Percentiles rank a stretch among this genome's conserved stretches.
Conservation (phyloP, 805 yeast genomes). For the Nakazawaea wyomingensis region DNA sequence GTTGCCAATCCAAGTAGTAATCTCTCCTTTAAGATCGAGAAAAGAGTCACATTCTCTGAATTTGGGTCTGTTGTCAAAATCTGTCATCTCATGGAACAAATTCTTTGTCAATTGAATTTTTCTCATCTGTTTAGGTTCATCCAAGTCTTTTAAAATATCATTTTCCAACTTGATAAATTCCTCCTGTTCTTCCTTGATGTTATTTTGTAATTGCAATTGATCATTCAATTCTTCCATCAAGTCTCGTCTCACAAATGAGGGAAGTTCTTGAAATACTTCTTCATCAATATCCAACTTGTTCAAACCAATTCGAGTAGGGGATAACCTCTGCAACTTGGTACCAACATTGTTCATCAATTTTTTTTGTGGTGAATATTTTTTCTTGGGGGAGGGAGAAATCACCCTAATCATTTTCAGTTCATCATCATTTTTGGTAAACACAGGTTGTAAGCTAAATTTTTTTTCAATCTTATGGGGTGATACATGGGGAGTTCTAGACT, state of each 20-base stretch:
- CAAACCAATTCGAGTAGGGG: neutral
- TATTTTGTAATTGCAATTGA: neutral
- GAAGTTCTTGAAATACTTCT: constrained; percentile 2
- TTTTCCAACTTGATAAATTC: constrained; percentile 1
- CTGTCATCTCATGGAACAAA: constrained; percentile 3
- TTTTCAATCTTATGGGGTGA: constrained; percentile 2
- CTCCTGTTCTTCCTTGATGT: no score
- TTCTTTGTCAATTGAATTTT: constrained; percentile 2
- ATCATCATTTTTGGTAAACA: constrained; percentile 16
- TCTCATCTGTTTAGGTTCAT: neutral
- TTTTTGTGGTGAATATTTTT: constrained; percentile 3
- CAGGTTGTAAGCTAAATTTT: constrained; percentile 18
- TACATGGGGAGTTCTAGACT: constrained; percentile 12
- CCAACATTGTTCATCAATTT: neutral
- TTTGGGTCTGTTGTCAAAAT: neutral
- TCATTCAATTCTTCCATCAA: constrained; percentile 1
- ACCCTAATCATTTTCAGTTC: constrained; percentile 7
- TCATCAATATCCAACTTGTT: neutral
- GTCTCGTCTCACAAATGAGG: constrained; percentile 3
- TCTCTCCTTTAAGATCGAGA: neutral
- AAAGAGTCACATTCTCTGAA: neutral
- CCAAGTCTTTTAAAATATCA: constrained; percentile 1
- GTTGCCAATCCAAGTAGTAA: constrained; percentile 1
- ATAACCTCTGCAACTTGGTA: no score
- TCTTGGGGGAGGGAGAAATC: constrained; percentile 7